Evolutionary conservation across 148 eudicot genomes (phyloP).

Genomic region (Rhododendron simsii): DNA sequence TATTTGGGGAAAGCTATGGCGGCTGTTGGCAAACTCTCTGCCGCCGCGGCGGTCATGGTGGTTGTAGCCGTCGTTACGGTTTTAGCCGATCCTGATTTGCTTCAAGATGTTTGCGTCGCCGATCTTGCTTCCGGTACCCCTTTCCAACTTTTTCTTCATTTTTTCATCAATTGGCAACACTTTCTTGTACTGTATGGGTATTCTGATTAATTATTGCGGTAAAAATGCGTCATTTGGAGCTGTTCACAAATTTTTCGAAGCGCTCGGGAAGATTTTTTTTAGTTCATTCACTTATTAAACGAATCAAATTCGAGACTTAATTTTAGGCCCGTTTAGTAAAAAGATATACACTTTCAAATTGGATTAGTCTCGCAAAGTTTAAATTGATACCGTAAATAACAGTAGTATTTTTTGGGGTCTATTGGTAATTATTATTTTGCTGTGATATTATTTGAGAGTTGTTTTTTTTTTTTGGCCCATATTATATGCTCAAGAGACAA

Average conservation of each 20-base stretch:
- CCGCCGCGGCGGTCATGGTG: background rate
- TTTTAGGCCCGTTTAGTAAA: background rate
- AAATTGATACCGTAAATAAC: no score
- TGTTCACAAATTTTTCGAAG: background rate
- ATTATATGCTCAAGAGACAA: no score
- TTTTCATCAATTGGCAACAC: background rate
- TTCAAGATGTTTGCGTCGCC: conserved; percentile 37
- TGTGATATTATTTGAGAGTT: no score
- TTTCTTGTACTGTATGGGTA: background rate
- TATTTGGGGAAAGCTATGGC: conserved; percentile 9
- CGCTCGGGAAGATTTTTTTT: background rate
- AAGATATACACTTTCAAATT: background rate
- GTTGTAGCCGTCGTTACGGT: conserved; percentile 12
- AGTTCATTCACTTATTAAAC: background rate
- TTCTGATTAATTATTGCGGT: no score
- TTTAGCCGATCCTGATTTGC: conserved; percentile 32
- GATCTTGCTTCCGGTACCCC: conserved; percentile 21
- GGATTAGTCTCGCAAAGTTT: background rate
- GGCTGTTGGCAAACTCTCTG: background rate
- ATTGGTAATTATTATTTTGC: no score
- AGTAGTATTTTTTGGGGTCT: no score
- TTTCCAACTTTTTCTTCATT: background rate
- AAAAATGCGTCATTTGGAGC: background rate
- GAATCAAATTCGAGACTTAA: background rate
- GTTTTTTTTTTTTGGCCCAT: no score